A percentile compares a stretch with the other conserved stretches of the same genome.
Conservation (phyloP, 306 rosid genomes). For the Corylus heterophylla region DNA sequence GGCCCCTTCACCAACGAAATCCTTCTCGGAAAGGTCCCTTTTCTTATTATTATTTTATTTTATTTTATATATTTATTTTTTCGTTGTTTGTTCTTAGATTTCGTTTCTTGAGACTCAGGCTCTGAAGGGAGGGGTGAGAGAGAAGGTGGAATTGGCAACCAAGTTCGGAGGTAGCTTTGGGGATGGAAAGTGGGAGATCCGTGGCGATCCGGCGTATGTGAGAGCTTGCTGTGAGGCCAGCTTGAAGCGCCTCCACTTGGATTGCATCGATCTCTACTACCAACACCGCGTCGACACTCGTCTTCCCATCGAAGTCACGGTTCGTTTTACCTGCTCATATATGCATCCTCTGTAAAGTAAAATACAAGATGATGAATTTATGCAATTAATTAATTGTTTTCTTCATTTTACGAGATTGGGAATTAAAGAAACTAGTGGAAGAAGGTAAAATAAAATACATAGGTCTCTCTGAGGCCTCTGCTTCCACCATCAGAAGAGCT, state of each 20-base stretch:
- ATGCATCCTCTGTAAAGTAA: no score
- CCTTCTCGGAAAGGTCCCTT: slow-evolving; percentile 43
- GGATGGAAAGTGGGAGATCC: slow-evolving; percentile 29
- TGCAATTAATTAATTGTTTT: no score
- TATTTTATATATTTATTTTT: neutral
- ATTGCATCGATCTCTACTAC: slow-evolving; percentile 73
- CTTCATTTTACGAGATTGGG: fast-evolving
- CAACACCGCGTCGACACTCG: slow-evolving; percentile 64
- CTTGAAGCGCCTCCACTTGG: slow-evolving; percentile 55
- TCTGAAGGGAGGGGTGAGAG: slow-evolving; percentile 40
- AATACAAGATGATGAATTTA: no score
- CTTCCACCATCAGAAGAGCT: no score
- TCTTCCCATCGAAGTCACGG: slow-evolving; percentile 79
- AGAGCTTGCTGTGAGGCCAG: slow-evolving; percentile 70
- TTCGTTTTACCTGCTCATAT: neutral
- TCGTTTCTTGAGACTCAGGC: slow-evolving; percentile 28
- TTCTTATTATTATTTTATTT: neutral
- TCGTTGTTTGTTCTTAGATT: neutral
- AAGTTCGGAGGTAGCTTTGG: slow-evolving; percentile 38
- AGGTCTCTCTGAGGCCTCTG: no score
- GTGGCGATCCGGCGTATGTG: slow-evolving; percentile 64
- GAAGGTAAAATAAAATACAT: no score
- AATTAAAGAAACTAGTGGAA: no score
- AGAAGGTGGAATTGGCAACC: slow-evolving; percentile 58
- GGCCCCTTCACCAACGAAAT: slow-evolving; percentile 56